A percentile compares a stretch with the other conserved stretches of the same genome.
These are phyloP conservation scores for Colletotrichum brevisporum DNA, from an alignment of 2,329 filamentous ascomycete species.

Conservation along the genomic window DNA sequence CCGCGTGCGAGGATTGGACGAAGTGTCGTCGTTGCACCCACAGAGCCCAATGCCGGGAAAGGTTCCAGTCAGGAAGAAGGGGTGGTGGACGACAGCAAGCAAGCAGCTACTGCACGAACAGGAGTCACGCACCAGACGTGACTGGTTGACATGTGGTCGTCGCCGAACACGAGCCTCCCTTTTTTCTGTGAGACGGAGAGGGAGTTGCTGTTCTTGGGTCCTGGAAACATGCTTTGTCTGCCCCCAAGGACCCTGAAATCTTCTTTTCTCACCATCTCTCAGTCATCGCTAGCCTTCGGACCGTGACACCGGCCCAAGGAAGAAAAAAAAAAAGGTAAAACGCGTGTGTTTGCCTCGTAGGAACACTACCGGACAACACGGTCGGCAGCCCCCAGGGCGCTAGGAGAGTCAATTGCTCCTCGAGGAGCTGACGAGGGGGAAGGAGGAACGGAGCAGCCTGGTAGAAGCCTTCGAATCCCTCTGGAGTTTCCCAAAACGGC, in stretches of 20 bases:
- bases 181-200: too few relatives aligned
- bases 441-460: not conserved
- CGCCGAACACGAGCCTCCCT: too few relatives aligned
- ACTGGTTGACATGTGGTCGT: too few relatives aligned
- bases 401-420: conserved; percentile 18
- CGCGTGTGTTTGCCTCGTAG: not conserved
- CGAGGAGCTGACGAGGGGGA: not conserved
- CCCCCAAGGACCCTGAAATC: conserved; percentile 1
- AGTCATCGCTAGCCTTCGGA: not conserved
- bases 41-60: too few relatives aligned
- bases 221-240: conserved; percentile 1
- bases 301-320: not conserved
- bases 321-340: not conserved
- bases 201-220: too few relatives aligned
- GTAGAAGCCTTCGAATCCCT: not conserved
- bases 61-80: too few relatives aligned
- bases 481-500: conserved; percentile 25
- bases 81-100: too few relatives aligned
- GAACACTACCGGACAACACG: not conserved
- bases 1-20: too few relatives aligned
- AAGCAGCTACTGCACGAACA: too few relatives aligned
- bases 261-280: not conserved
- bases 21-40: too few relatives aligned
- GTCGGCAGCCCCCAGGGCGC: not conserved
- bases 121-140: too few relatives aligned